A percentile compares a stretch with the other conserved stretches of the same genome.
These are phyloP conservation scores for Cornus controversa DNA, from an alignment of 148 eudicot genomes.

Conservation along the genomic window DNA sequence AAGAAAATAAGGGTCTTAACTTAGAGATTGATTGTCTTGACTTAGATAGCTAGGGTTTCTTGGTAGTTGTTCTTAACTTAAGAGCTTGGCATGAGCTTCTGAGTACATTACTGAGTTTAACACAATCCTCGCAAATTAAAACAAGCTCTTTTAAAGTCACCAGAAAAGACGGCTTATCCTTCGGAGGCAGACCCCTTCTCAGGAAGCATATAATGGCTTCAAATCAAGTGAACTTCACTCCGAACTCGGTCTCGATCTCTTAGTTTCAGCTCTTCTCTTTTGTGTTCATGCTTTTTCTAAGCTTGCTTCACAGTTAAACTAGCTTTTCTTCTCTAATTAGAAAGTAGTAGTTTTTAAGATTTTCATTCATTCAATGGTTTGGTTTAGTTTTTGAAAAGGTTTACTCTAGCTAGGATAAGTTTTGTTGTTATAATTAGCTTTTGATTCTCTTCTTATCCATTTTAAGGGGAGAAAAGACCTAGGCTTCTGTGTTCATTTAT, in stretches of 20 bases:
- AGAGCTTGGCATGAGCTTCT: constrained; percentile 8
- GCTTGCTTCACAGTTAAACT: too few species aligned
- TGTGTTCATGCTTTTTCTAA: not conserved
- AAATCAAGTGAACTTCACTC: constrained; percentile 15
- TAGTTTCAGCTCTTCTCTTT: not conserved
- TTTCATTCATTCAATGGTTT: too few species aligned
- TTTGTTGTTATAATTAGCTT: too few species aligned
- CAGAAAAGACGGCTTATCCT: constrained; percentile 87
- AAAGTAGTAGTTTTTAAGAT: not conserved
- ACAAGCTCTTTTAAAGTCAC: constrained; percentile 59
- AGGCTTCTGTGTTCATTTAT: too few species aligned
- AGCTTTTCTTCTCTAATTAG: not conserved
- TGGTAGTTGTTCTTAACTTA: constrained; percentile 40
- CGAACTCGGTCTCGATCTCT: not conserved
- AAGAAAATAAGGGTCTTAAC: constrained; percentile 8
- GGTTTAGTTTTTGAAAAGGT: too few species aligned
- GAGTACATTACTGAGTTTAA: not conserved
- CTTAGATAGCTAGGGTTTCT: constrained; percentile 41
- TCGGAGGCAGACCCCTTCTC: constrained; percentile 55
- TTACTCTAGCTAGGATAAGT: too few species aligned
- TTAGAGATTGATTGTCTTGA: constrained; percentile 22
- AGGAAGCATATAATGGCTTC: constrained; percentile 44
- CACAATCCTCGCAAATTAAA: constrained; percentile 9
- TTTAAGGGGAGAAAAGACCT: not conserved
- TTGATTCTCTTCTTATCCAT: too few species aligned